Conservation (phyloP, 495 filamentous ascomycete species). For the Aspergillus incahuasiensis region DNA sequence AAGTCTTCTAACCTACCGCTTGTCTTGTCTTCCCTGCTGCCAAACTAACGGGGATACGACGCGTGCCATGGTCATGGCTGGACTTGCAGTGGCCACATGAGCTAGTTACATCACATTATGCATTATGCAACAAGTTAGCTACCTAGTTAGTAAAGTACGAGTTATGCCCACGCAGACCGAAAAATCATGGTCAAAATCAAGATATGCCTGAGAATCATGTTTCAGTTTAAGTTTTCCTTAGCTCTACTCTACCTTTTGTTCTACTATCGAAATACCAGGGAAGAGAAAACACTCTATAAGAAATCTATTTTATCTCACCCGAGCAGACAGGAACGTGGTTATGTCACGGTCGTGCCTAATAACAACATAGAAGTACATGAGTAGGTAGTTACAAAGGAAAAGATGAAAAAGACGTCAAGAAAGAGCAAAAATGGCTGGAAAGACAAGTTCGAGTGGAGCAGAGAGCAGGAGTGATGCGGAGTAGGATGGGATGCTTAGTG, state of each 20-base stretch:
- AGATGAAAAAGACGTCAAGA: not conserved
- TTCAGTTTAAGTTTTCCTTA: not conserved
- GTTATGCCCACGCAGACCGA: not conserved
- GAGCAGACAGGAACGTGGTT: not conserved
- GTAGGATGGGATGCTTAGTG: not conserved
- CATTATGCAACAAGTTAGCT: not conserved
- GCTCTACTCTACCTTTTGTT: not conserved
- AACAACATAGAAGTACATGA: constrained; percentile 6
- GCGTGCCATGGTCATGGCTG: too few relatives aligned
- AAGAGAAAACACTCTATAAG: not conserved
- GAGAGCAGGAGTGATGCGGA: not conserved
- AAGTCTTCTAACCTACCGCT: too few relatives aligned
- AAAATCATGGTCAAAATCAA: not conserved
- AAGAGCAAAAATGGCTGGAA: not conserved
- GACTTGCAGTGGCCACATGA: not conserved
- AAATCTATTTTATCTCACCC: constrained; percentile 6
- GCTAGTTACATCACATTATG: not conserved
- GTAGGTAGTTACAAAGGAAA: constrained; percentile 2
- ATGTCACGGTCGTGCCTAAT: not conserved
- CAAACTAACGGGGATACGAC: too few relatives aligned
- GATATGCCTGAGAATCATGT: not conserved
- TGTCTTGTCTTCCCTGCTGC: too few relatives aligned
- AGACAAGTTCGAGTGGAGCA: not conserved
- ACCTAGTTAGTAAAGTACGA: not conserved
- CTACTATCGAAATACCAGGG: not conserved